Evolutionary conservation across 805 yeast species (phyloP).

Genomic region (Allodekkera sacchari): DNA sequence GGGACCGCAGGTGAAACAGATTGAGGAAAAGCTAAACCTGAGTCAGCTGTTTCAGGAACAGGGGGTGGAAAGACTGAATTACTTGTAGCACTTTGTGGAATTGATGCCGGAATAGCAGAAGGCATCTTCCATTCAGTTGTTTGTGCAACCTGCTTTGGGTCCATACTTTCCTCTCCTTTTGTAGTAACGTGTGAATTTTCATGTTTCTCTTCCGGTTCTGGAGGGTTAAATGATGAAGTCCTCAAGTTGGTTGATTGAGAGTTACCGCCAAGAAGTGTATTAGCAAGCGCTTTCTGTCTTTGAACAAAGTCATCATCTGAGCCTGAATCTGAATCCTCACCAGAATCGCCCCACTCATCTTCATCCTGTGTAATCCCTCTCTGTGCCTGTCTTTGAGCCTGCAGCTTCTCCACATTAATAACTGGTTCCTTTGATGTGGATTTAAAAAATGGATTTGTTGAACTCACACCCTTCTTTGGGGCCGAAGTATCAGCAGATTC

Average conservation of each 20-base stretch:
- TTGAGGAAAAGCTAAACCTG: too few species aligned
- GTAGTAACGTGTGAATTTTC: constrained; percentile 3
- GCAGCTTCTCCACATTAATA: constrained; percentile 51
- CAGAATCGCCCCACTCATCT: constrained; percentile 36
- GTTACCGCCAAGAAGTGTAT: constrained; percentile 43
- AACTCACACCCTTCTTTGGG: constrained; percentile 10
- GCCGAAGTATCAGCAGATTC: constrained; percentile 10
- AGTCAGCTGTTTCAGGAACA: constrained; percentile 2
- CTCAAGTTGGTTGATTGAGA: constrained; percentile 15
- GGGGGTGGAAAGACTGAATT: constrained; percentile 3
- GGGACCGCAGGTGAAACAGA: too few species aligned
- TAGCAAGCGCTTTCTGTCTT: constrained; percentile 51
- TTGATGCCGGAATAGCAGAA: too few species aligned
- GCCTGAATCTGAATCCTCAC: constrained; percentile 25
- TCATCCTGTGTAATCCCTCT: constrained; percentile 40
- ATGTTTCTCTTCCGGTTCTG: constrained; percentile 4
- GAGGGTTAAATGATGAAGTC: constrained; percentile 13
- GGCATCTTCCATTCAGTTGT: too few species aligned
- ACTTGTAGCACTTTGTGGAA: too few species aligned
- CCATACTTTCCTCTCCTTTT: too few species aligned
- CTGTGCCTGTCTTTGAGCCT: constrained; percentile 67
- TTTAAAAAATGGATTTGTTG: constrained; percentile 54
- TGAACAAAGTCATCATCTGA: constrained; percentile 42
- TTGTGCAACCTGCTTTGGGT: too few species aligned
- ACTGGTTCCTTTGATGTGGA: constrained; percentile 26